These are phyloP conservation scores for Nannochloris sp. DNA, from an alignment of 139 green algal genomes.

Conservation along the genomic window DNA sequence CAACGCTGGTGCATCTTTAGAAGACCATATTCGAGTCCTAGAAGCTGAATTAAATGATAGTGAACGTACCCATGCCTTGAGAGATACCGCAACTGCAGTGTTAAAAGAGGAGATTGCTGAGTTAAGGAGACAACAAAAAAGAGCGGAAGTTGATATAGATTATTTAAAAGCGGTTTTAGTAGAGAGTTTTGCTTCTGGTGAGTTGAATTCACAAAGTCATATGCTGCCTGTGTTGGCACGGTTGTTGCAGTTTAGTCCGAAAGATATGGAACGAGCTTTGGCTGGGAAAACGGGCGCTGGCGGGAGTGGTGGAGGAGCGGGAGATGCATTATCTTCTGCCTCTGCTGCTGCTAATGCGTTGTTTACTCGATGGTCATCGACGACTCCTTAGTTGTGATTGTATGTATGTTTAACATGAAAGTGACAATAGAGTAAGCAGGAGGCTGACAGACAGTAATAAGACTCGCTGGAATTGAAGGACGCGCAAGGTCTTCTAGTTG, in stretches of 20 bases:
- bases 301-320: too few relatives aligned
- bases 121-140: slow-evolving; percentile 19
- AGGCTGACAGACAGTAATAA: too few relatives aligned
- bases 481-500: too few relatives aligned
- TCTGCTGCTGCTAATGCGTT: too few relatives aligned
- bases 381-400: too few relatives aligned
- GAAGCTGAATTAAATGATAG: slow-evolving; percentile 2
- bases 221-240: slow-evolving; percentile 38
- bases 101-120: slow-evolving; percentile 46
- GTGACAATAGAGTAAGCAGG: too few relatives aligned
- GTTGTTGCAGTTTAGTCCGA: slow-evolving; percentile 40
- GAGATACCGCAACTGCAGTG: slow-evolving; percentile 34
- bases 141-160: slow-evolving; percentile 20
- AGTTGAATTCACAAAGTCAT: slow-evolving; percentile 23
- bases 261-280: too few relatives aligned
- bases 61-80: slow-evolving; percentile 39
- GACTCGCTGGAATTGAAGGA: too few relatives aligned
- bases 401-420: too few relatives aligned
- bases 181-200: slow-evolving; percentile 33
- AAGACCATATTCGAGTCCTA: background rate
- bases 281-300: too few relatives aligned
- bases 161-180: slow-evolving; percentile 47
- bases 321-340: too few relatives aligned
- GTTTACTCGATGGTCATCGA: too few relatives aligned
- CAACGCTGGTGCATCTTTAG: background rate